A percentile compares a stretch with the other conserved stretches of the same genome.
These are phyloP conservation scores for Kazachstania taianensis DNA, from an alignment of 805 yeast genomes.

Conservation along the genomic window DNA sequence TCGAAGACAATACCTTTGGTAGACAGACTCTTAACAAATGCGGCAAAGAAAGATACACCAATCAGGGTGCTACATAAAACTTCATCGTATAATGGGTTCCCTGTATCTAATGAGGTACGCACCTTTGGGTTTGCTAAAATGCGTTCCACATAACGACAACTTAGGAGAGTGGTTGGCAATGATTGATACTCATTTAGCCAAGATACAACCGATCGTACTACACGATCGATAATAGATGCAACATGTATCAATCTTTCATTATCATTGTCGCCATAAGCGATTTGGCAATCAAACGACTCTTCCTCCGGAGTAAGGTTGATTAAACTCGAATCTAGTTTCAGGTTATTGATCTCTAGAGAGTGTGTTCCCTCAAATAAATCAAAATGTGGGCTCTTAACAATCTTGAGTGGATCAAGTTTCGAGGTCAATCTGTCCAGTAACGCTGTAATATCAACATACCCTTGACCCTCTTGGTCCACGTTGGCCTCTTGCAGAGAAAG, in stretches of 20 bases:
- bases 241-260: conserved; percentile 34
- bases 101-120: conserved; percentile 17
- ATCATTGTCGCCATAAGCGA: conserved; percentile 8
- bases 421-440: conserved; percentile 35
- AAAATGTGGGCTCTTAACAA: conserved; percentile 51
- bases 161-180: conserved; percentile 64
- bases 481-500: too few relatives aligned
- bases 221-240: conserved; percentile 41
- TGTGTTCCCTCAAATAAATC: conserved; percentile 75
- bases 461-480: too few relatives aligned
- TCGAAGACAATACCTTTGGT: conserved; percentile 53
- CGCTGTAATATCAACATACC: conserved; percentile 45
- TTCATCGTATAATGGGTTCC: conserved; percentile 34
- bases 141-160: conserved; percentile 63
- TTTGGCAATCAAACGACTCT: conserved; percentile 35
- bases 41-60: conserved; percentile 47
- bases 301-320: conserved; percentile 40
- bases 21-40: conserved; percentile 37
- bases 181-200: conserved; percentile 70
- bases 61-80: conserved; percentile 42
- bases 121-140: conserved; percentile 39
- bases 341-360: conserved; percentile 70
- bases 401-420: conserved; percentile 33
- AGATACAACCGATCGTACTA: conserved; percentile 45
- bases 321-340: conserved; percentile 67